phyloP scores from a whole-genome alignment of 2,329 filamentous ascomycete genomes.

The Metarhizium rileyi region DNA sequence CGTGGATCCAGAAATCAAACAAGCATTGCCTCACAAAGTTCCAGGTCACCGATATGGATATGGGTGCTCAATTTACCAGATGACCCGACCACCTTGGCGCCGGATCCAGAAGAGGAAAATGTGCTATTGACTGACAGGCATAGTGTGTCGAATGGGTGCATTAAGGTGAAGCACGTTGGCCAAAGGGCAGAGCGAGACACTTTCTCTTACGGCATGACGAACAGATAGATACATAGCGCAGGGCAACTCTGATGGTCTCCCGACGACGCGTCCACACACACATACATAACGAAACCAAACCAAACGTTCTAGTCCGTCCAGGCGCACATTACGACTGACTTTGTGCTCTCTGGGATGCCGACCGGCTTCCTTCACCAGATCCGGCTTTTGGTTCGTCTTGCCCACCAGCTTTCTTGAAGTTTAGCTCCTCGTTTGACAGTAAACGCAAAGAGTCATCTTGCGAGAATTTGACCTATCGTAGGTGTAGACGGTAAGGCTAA shows the following conservation, averaged over 20 bases:
- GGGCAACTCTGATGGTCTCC: background rate
- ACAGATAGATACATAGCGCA: background rate
- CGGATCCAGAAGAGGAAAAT: too few species aligned
- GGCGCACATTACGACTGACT: background rate
- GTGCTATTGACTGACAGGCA: background rate
- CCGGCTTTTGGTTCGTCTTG: background rate
- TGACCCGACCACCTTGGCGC: background rate
- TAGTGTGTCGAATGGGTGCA: background rate
- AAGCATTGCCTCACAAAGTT: background rate
- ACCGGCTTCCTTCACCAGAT: too few species aligned
- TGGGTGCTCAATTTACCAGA: background rate
- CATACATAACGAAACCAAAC: too few species aligned
- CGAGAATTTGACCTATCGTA: background rate
- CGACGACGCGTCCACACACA: background rate
- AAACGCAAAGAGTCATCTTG: background rate
- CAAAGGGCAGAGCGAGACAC: background rate
- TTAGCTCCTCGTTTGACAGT: too few species aligned
- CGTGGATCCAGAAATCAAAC: too few species aligned
- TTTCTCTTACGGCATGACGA: too few species aligned
- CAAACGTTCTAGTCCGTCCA: background rate
- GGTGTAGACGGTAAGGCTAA: background rate
- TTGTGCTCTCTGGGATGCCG: background rate
- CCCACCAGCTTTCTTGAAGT: too few species aligned
- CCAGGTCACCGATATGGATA: background rate
- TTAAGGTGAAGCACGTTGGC: background rate